phyloP scores from a whole-genome alignment of 129 eudicot genomes.

The Artemisia tridentata region DNA sequence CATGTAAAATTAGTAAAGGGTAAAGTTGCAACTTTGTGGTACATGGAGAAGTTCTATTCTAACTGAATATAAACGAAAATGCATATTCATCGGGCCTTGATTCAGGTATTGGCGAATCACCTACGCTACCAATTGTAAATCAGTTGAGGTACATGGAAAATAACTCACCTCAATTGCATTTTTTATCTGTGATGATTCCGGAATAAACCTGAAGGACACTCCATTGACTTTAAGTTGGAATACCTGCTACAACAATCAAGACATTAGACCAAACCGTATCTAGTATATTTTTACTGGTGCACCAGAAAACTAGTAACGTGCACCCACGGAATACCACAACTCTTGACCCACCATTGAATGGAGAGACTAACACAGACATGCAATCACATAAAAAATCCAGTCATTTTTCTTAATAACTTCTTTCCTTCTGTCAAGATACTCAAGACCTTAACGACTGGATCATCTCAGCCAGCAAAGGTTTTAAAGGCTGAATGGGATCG shows the following conservation, averaged over 20 bases:
- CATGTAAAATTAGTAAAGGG: too few species aligned
- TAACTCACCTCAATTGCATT: slow-evolving; percentile 67
- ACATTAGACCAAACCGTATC: slow-evolving; percentile 17
- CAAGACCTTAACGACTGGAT: too few species aligned
- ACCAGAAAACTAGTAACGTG: slow-evolving; percentile 3
- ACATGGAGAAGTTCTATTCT: neutral
- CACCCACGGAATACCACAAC: slow-evolving; percentile 4
- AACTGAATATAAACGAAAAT: neutral
- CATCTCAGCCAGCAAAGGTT: too few species aligned
- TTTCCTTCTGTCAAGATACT: too few species aligned
- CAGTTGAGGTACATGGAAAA: neutral
- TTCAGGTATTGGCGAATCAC: neutral
- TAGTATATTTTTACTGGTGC: neutral
- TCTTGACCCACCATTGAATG: too few species aligned
- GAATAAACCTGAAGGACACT: slow-evolving; percentile 75
- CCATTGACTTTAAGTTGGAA: slow-evolving; percentile 75
- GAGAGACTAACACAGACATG: too few species aligned
- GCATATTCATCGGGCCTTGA: slow-evolving; percentile 1
- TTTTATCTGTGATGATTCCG: too few species aligned
- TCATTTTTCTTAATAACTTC: too few species aligned
- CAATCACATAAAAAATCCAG: too few species aligned
- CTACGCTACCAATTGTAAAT: slow-evolving; percentile 1
- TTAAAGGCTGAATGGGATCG: too few species aligned
- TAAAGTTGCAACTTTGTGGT: neutral
- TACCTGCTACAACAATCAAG: slow-evolving; percentile 51